Percentiles rank a stretch among this genome's conserved stretches.
Evolutionary conservation across 2,329 filamentous ascomycete species (phyloP).

Genomic region (Coniella lustricola): DNA sequence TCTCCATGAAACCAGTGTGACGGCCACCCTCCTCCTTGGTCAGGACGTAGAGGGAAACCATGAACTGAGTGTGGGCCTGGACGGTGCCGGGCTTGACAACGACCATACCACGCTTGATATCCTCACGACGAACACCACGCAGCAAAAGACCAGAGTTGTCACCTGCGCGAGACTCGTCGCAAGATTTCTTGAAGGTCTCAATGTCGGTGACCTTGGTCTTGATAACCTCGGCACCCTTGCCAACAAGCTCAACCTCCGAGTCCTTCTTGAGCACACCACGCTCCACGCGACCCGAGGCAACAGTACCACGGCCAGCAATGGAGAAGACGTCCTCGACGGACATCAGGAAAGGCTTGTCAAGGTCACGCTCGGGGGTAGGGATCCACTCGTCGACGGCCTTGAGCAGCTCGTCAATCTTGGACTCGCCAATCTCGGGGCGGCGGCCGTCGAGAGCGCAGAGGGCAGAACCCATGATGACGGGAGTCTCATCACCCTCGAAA

Average conservation of each 20-base stretch:
- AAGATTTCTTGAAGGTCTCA: constrained; percentile 99
- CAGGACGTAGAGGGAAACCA: constrained; percentile 93
- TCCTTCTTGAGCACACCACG: constrained; percentile 92
- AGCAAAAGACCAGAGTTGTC: constrained; percentile 98
- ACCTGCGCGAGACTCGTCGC: constrained; percentile 89
- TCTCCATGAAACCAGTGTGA: constrained; percentile 89
- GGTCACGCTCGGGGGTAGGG: constrained; percentile 84
- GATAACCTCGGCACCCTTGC: constrained; percentile 73
- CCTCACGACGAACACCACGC: constrained; percentile 92
- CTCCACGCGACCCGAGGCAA: constrained; percentile 95
- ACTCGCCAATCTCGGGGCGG: constrained; percentile 74
- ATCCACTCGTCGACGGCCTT: constrained; percentile 92
- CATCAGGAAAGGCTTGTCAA: constrained; percentile 99
- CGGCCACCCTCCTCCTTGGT: constrained; percentile 97
- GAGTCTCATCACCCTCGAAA: constrained; percentile 96
- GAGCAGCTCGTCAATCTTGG: constrained; percentile 89
- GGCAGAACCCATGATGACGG: constrained; percentile 94
- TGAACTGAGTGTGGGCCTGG: constrained; percentile 85
- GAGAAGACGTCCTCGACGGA: constrained; percentile 92
- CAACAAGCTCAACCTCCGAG: constrained; percentile 87
- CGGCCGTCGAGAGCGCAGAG: constrained; percentile 88
- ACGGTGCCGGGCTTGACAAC: constrained; percentile 74
- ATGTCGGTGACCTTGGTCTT: constrained; percentile 99
- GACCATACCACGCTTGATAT: constrained; percentile 92
- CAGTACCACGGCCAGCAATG: constrained; percentile 88